Percentiles rank a stretch among this genome's conserved stretches.
These are phyloP conservation scores for Besnoitia besnoiti DNA, from an alignment of 169 alveolate species.

Conservation along the genomic window DNA sequence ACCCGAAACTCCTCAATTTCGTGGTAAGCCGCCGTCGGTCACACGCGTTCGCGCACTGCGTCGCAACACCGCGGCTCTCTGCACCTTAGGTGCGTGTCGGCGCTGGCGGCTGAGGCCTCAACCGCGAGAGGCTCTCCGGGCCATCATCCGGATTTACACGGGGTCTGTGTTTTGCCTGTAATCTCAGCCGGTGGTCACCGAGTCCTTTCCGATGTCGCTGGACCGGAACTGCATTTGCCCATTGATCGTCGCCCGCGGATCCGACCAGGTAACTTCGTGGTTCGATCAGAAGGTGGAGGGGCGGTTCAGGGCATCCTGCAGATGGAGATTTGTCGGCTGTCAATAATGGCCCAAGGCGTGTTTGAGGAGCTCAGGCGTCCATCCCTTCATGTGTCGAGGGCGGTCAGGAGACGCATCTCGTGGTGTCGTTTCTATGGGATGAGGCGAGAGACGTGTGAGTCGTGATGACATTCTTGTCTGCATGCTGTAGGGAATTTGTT, in stretches of 20 bases:
- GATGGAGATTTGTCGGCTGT: too few species aligned
- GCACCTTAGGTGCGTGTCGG: too few species aligned
- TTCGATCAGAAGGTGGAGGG: too few species aligned
- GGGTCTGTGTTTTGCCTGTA: not conserved
- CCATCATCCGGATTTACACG: not conserved
- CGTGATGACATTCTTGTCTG: not conserved
- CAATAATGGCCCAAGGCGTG: too few species aligned
- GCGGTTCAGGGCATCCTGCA: too few species aligned
- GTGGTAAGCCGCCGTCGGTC: slow-evolving; percentile 32
- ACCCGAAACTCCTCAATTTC: slow-evolving; percentile 93
- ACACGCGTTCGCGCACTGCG: not conserved
- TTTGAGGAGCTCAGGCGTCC: too few species aligned
- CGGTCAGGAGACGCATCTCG: too few species aligned
- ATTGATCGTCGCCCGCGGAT: slow-evolving; percentile 93
- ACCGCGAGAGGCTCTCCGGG: not conserved
- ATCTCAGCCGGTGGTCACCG: slow-evolving; percentile 89
- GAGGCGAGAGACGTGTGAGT: not conserved
- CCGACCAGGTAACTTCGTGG: slow-evolving; percentile 77
- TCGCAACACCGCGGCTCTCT: too few species aligned
- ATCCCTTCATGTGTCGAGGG: too few species aligned
- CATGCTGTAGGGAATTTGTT: not conserved
- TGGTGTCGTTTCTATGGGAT: too few species aligned
- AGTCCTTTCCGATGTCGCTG: slow-evolving; percentile 92
- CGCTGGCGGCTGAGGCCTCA: too few species aligned
- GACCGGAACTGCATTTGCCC: slow-evolving; percentile 96